phyloP scores from a whole-genome alignment of 495 filamentous ascomycete genomes.

The Copromyces sp. region DNA sequence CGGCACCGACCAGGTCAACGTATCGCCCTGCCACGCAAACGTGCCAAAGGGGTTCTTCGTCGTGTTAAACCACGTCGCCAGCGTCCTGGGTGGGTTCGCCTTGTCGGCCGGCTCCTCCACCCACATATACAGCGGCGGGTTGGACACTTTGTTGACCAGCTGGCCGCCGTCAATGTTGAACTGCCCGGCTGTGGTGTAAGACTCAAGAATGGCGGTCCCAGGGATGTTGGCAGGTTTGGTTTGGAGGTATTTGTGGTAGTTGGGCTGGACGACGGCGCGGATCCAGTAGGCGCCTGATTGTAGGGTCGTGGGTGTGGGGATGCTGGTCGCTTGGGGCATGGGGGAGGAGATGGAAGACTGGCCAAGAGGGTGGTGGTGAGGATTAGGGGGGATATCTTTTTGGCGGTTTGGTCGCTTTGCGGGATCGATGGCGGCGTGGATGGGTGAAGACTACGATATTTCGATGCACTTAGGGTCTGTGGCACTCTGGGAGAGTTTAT shows the following conservation, averaged over 20 bases:
- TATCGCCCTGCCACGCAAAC: conserved; percentile 48
- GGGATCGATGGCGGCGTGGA: too few species aligned
- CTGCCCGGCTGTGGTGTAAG: conserved; percentile 47
- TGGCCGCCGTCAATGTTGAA: conserved; percentile 48
- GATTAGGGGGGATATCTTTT: not conserved
- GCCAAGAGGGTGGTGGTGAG: not conserved
- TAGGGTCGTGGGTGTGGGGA: conserved; percentile 27
- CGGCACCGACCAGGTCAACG: conserved; percentile 41
- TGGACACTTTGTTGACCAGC: conserved; percentile 43
- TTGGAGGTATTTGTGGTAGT: conserved; percentile 57
- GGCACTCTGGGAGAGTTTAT: not conserved
- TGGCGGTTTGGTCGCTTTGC: not conserved
- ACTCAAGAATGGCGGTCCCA: conserved; percentile 41
- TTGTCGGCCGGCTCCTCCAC: conserved; percentile 41
- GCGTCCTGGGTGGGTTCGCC: conserved; percentile 31
- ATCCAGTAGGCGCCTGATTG: conserved; percentile 49
- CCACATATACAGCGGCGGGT: conserved; percentile 31
- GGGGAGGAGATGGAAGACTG: too few species aligned
- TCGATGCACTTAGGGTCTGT: too few species aligned
- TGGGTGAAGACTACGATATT: too few species aligned
- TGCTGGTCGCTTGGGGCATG: not conserved
- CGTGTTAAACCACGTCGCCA: conserved; percentile 40
- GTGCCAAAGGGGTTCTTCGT: conserved; percentile 46
- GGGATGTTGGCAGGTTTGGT: conserved; percentile 37
- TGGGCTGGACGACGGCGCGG: conserved; percentile 47